A percentile compares a stretch with the other conserved stretches of the same genome.
These are phyloP conservation scores for Cryphonectria radicalis DNA, from an alignment of 2,329 filamentous ascomycete genomes.

Conservation along the genomic window DNA sequence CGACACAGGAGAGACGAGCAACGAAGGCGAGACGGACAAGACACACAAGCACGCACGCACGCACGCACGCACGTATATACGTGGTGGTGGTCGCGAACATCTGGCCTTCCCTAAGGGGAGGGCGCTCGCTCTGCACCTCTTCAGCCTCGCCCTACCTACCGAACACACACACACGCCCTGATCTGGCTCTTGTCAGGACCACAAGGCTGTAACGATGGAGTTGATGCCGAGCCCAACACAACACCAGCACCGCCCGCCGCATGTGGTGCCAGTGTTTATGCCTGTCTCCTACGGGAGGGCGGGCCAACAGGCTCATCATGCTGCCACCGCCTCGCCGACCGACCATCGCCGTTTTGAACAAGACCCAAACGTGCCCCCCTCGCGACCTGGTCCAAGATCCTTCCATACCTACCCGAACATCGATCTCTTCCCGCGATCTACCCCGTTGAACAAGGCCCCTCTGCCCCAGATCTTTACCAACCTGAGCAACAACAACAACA, in stretches of 20 bases:
- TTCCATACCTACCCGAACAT: conserved; percentile 39
- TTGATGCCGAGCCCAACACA: conserved; percentile 27
- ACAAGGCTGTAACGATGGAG: conserved; percentile 20
- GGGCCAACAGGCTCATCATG: background rate
- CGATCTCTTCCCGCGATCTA: conserved; percentile 26
- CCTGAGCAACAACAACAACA: background rate
- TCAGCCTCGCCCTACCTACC: background rate
- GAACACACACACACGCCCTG: background rate
- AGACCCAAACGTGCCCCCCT: background rate
- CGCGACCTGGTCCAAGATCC: conserved; percentile 25
- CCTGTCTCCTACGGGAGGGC: background rate
- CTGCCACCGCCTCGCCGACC: conserved; percentile 5
- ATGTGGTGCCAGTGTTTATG: conserved; percentile 10
- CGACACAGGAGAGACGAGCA: background rate
- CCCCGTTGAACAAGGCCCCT: conserved; percentile 20
- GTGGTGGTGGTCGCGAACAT: background rate
- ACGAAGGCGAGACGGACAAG: background rate
- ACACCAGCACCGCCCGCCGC: conserved; percentile 11
- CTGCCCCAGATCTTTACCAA: conserved; percentile 26
- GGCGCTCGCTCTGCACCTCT: background rate
- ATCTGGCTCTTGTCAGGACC: background rate
- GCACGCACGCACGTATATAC: background rate
- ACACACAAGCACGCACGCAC: background rate
- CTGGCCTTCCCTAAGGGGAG: background rate
- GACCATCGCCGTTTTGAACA: conserved; percentile 23